These are phyloP conservation scores for Xylariaceae sp. DNA, from an alignment of 2,329 filamentous ascomycete species.

Conservation along the genomic window DNA sequence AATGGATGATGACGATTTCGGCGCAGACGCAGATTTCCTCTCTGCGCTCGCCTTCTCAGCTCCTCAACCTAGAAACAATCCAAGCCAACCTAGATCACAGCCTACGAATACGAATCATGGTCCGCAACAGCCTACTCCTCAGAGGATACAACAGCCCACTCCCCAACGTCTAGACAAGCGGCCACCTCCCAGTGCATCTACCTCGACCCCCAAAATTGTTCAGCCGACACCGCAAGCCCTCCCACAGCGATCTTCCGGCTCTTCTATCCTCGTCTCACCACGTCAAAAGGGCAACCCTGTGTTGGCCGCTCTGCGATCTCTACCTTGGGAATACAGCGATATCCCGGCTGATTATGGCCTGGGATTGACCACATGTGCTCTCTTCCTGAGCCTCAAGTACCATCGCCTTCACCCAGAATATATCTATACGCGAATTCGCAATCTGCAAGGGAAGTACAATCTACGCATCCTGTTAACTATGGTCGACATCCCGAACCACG, in stretches of 20 bases:
- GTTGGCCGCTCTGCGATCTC: slow-evolving; percentile 77
- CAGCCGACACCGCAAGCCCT: slow-evolving; percentile 92
- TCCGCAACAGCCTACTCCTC: slow-evolving; percentile 51
- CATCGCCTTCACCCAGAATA: slow-evolving; percentile 97
- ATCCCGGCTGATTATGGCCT: slow-evolving; percentile 95
- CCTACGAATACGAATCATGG: slow-evolving; percentile 37
- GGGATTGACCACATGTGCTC: slow-evolving; percentile 83
- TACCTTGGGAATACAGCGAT: slow-evolving; percentile 96
- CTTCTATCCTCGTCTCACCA: slow-evolving; percentile 86
- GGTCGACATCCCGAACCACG: slow-evolving; percentile 95
- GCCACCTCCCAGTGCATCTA: slow-evolving; percentile 46
- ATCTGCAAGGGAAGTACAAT: slow-evolving; percentile 83
- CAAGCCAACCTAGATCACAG: slow-evolving; percentile 34
- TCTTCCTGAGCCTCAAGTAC: slow-evolving; percentile 96
- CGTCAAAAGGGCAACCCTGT: slow-evolving; percentile 96
- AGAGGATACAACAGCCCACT: slow-evolving; percentile 52
- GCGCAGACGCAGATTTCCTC: slow-evolving; percentile 52
- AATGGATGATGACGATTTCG: slow-evolving; percentile 54
- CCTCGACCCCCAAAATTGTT: slow-evolving; percentile 65
- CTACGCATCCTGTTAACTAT: slow-evolving; percentile 86
- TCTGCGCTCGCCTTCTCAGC: slow-evolving; percentile 44
- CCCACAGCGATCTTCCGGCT: slow-evolving; percentile 67
- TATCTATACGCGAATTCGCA: slow-evolving; percentile 90
- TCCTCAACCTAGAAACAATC: slow-evolving; percentile 24
- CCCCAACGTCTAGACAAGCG: slow-evolving; percentile 64